phyloP scores from a whole-genome alignment of 2,329 filamentous ascomycete species.

The Botrytis aclada region DNA sequence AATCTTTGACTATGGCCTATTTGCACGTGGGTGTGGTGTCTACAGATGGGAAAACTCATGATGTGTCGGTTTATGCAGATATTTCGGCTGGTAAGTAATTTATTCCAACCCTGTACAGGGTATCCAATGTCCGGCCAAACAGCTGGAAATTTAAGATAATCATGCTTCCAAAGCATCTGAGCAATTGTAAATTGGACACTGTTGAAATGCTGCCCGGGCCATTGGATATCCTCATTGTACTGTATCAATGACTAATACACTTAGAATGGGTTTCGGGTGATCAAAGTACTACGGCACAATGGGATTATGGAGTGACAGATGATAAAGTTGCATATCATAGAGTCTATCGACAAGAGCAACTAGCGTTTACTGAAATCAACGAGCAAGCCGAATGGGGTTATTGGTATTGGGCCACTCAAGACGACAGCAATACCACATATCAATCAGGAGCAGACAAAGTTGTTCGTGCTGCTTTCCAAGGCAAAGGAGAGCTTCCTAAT shows the following conservation, averaged over 20 bases:
- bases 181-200: background rate
- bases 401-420: constrained; percentile 70
- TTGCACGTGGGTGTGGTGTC: constrained; percentile 61
- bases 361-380: constrained; percentile 62
- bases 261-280: constrained; percentile 74
- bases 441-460: constrained; percentile 64
- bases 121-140: background rate
- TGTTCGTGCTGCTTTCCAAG: constrained; percentile 66
- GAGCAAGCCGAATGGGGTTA: constrained; percentile 81
- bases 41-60: constrained; percentile 58
- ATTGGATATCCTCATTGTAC: background rate
- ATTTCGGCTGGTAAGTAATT: constrained; percentile 59
- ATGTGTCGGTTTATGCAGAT: constrained; percentile 70
- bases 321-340: constrained; percentile 61
- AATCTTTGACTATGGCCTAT: constrained; percentile 70
- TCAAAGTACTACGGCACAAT: constrained; percentile 52
- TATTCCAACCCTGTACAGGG: background rate
- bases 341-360: constrained; percentile 58
- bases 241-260: background rate
- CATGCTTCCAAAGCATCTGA: background rate
- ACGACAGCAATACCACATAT: constrained; percentile 55
- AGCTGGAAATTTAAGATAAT: background rate
- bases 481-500: constrained; percentile 60
- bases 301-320: constrained; percentile 53
- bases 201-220: background rate